Conservation (phyloP, 176 grass and related monocot genomes). For the Triticum monococcum region DNA sequence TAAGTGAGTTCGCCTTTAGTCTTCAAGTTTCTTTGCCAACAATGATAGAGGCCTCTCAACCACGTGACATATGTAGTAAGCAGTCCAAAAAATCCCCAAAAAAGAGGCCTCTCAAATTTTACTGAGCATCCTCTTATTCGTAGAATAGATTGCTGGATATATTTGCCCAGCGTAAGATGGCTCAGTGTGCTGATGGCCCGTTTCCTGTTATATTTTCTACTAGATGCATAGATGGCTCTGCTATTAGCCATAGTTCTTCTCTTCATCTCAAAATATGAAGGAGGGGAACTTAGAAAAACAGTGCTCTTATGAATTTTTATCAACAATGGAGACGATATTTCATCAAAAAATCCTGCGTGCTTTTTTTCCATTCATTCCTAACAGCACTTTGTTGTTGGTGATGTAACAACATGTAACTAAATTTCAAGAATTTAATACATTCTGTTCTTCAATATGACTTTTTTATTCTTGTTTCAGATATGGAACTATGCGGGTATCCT, state of each 20-base stretch:
- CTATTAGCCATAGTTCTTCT: not conserved
- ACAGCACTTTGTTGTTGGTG: not conserved
- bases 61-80: no score
- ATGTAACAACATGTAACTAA: not conserved
- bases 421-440: not conserved
- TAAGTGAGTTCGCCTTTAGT: no score
- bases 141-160: no score
- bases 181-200: no score
- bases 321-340: not conserved
- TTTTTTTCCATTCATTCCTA: not conserved
- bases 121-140: no score
- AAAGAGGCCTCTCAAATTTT: no score
- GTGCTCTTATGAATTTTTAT: not conserved
- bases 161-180: no score
- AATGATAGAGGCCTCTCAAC: no score
- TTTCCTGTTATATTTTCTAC: not conserved
- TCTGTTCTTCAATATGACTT: not conserved
- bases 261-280: not conserved
- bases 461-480: conserved; percentile 51
- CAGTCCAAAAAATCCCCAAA: no score
- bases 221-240: not conserved
- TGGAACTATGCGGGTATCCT: conserved; percentile 24
- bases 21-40: no score
- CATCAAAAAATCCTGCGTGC: not conserved
- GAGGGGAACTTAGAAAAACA: not conserved